Conservation (phyloP, 192 early-diverging fungal species). For the Gaertneriomyces sp. region DNA sequence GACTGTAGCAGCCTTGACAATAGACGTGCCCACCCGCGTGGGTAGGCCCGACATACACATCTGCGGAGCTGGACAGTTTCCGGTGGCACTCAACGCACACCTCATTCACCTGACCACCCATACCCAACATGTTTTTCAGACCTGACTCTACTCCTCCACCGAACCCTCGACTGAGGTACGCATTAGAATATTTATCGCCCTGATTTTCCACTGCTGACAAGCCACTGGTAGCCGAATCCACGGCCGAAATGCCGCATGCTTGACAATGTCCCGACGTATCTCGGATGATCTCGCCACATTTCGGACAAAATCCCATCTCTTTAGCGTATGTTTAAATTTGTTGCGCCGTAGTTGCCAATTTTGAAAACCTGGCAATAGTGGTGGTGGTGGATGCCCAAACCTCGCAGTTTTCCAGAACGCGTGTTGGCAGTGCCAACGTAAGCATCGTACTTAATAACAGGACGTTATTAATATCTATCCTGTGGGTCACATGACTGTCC, state of each 20-base stretch:
- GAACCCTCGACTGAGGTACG: conserved; percentile 22
- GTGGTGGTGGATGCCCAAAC: no score
- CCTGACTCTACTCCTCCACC: conserved; percentile 27
- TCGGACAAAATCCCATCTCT: conserved; percentile 21
- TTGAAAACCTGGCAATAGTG: no score
- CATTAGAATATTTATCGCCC: conserved; percentile 17
- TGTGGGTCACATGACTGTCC: no score
- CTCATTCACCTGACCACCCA: conserved; percentile 10
- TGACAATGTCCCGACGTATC: neutral
- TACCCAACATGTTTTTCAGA: conserved; percentile 22
- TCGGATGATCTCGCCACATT: conserved; percentile 22
- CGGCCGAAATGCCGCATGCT: conserved; percentile 6
- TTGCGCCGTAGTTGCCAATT: no score
- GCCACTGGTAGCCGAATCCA: conserved; percentile 11
- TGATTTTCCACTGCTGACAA: conserved; percentile 10
- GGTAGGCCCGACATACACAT: conserved; percentile 21
- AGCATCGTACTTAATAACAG: no score
- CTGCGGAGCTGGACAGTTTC: conserved; percentile 3
- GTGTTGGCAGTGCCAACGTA: no score
- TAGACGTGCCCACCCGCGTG: conserved; percentile 23
- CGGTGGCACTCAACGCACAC: conserved; percentile 18
- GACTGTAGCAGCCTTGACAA: conserved; percentile 18
- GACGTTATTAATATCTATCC: no score
- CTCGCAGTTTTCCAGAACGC: no score
- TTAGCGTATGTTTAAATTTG: neutral